Base-by-base conservation (phyloP, 208 protist genomes). In the Acanthamoeba sp. region DNA sequence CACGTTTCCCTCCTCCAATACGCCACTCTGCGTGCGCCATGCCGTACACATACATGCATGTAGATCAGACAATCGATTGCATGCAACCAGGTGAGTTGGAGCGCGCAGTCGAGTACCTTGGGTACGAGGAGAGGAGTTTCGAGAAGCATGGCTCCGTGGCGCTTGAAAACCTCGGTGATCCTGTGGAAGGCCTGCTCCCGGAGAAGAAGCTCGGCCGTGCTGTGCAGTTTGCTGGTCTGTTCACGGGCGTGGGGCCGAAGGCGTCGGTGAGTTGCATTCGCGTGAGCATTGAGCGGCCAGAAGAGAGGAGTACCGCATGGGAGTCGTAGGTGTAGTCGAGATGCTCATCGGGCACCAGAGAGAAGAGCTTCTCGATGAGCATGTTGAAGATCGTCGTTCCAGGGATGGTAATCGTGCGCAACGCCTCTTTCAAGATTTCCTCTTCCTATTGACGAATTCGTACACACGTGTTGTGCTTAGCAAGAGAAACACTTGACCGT, bases 351-450 rank as follows among this genome's bases (percentile, higher is more conserved):
- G 27, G 57, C 6, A 62, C 62, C 1, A 95, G 34, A 9, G 85
- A 48, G 85, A 96, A 96, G 4, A 96, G 82, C 57, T 95, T 94
- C 22, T 96, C 94, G 66, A 96, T 95, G 2, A 96, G 38, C n/a
- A 92, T 87, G 29, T 38, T 69, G 45, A 95, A 95, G 20, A 96
- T 42, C n/a, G 94, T 94, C 5, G 94, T 88, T 0, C 89, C 93
- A 29, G 95, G 91, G 50, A 95, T 95, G 29, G 94, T 76, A 29
- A 96, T 95, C 20, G 90, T 78, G 71, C 95, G 94, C 29, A 96
- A 80, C 22, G 95, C 95, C 22, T 95, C 94, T 27, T 96, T 96
- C 14, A 96, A 59, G 2, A 96, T 82, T 34, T 96, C 95, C 62
- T 96, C 95, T 91, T 97, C 95, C 85, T 91, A 52, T 66, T 10